Percentiles rank a stretch among this genome's conserved stretches.
Conservation (phyloP, 331 rosid species). For the Phaseolus coccineus region DNA sequence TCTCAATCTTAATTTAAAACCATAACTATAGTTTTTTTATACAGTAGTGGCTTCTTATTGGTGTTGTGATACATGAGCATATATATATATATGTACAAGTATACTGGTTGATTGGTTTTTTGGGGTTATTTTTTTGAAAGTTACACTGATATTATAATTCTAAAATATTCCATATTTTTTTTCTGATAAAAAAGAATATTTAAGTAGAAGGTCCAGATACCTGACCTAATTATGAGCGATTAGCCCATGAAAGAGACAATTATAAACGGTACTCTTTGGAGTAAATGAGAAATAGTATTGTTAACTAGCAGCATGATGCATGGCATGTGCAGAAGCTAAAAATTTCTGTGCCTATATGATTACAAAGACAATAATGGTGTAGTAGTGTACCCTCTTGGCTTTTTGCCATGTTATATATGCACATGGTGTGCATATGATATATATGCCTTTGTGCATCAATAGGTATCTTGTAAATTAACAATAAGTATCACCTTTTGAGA, state of each 20-base stretch:
- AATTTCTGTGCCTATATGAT: slow-evolving; percentile 36
- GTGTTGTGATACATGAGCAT: too few relatives aligned
- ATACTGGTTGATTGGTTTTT: too few relatives aligned
- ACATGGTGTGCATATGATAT: slow-evolving; percentile 43
- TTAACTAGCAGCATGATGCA: slow-evolving; percentile 33
- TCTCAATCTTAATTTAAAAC: too few relatives aligned
- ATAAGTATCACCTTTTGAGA: slow-evolving; percentile 54
- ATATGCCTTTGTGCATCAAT: slow-evolving; percentile 34
- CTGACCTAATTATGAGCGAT: background rate
- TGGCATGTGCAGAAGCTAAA: slow-evolving; percentile 45
- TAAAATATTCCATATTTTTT: too few relatives aligned
- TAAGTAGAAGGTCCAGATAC: too few relatives aligned
- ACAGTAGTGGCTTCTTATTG: too few relatives aligned
- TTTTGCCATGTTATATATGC: slow-evolving; percentile 30
- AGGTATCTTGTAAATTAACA: slow-evolving; percentile 57
- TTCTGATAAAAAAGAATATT: too few relatives aligned
- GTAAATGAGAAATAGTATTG: background rate
- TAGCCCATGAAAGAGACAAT: slow-evolving; percentile 39
- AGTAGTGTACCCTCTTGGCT: slow-evolving; percentile 14
- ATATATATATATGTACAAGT: too few relatives aligned
- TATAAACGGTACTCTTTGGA: slow-evolving; percentile 7
- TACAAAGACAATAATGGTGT: slow-evolving; percentile 30
- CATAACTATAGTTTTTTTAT: too few relatives aligned
- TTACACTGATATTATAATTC: too few relatives aligned
- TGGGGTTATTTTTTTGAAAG: too few relatives aligned